Evolutionary conservation across 2,329 filamentous ascomycete genomes (phyloP).

Genomic region (Clarireedia paspali): DNA sequence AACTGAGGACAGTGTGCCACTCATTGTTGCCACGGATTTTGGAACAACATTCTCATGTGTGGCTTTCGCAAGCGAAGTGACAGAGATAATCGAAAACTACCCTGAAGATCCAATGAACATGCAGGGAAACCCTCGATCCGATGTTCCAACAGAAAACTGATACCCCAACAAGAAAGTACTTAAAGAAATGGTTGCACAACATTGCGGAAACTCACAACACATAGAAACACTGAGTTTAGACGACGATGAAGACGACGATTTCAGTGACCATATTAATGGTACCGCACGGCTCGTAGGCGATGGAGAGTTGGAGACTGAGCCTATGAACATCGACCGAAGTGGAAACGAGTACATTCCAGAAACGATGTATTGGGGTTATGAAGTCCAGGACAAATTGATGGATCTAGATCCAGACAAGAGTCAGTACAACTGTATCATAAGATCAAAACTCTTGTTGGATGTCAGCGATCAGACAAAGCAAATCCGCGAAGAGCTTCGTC

Average conservation of each 20-base stretch:
- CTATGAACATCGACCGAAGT: background rate
- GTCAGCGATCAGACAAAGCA: constrained; percentile 9
- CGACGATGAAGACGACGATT: background rate
- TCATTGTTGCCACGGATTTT: constrained; percentile 13
- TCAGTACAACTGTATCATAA: constrained; percentile 7
- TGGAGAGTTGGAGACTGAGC: background rate
- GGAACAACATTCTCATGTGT: constrained; percentile 17
- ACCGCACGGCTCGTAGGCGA: no score
- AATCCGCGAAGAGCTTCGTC: constrained; percentile 9
- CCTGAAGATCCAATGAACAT: constrained; percentile 9
- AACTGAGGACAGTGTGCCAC: background rate
- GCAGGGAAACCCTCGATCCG: background rate
- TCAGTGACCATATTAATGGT: background rate
- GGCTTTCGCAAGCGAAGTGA: constrained; percentile 8
- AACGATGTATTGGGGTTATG: constrained; percentile 12
- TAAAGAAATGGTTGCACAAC: background rate
- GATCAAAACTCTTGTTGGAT: constrained; percentile 16
- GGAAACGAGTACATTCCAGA: background rate
- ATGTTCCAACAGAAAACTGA: constrained; percentile 16
- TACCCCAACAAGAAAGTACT: constrained; percentile 8
- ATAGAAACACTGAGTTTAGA: background rate
- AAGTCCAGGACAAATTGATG: constrained; percentile 6
- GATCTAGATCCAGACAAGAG: constrained; percentile 5
- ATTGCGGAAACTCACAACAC: background rate
- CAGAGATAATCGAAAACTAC: constrained; percentile 7